A percentile compares a stretch with the other conserved stretches of the same genome.
phyloP scores from a whole-genome alignment of 768 basidiomycete species.

The Gautieria morchelliformis region DNA sequence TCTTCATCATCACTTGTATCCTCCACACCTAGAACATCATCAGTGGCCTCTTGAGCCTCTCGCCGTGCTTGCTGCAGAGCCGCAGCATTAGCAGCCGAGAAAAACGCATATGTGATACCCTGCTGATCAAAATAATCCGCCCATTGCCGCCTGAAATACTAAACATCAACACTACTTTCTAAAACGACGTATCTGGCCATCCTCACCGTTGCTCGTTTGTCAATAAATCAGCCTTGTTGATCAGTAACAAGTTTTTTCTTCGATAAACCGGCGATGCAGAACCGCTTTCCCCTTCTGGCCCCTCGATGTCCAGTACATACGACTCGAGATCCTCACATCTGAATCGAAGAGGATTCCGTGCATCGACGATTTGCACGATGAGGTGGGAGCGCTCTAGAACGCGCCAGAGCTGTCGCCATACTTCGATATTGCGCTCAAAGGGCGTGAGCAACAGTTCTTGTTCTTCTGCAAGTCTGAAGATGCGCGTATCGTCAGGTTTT shows the following conservation, averaged over 20 bases:
- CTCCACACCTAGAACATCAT: conserved; percentile 9
- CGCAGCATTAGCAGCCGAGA: conserved; percentile 82
- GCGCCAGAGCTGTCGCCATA: conserved; percentile 97
- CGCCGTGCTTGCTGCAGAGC: conserved; percentile 71
- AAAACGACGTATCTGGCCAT: background rate
- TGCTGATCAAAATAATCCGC: conserved; percentile 82
- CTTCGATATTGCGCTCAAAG: conserved; percentile 95
- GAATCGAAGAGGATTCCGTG: conserved; percentile 87
- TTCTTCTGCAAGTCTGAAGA: conserved; percentile 68
- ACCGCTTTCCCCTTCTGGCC: conserved; percentile 70
- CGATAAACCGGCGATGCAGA: conserved; percentile 50
- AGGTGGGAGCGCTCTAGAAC: conserved; percentile 93
- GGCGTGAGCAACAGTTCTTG: conserved; percentile 87
- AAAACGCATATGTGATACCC: conserved; percentile 77
- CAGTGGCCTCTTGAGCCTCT: conserved; percentile 12
- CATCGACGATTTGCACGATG: conserved; percentile 92
- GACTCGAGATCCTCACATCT: conserved; percentile 85
- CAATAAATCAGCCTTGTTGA: conserved; percentile 94
- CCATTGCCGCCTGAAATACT: conserved; percentile 58
- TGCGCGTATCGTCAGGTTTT: background rate
- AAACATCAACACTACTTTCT: background rate
- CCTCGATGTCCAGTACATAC: conserved; percentile 80
- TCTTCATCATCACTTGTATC: conserved; percentile 17
- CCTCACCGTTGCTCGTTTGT: conserved; percentile 74
- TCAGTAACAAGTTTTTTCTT: conserved; percentile 69